Percentiles rank a stretch among this genome's conserved stretches.
These are phyloP conservation scores for Dillenia suffruticosa DNA, from an alignment of 164 flowering plant species.

Conservation along the genomic window DNA sequence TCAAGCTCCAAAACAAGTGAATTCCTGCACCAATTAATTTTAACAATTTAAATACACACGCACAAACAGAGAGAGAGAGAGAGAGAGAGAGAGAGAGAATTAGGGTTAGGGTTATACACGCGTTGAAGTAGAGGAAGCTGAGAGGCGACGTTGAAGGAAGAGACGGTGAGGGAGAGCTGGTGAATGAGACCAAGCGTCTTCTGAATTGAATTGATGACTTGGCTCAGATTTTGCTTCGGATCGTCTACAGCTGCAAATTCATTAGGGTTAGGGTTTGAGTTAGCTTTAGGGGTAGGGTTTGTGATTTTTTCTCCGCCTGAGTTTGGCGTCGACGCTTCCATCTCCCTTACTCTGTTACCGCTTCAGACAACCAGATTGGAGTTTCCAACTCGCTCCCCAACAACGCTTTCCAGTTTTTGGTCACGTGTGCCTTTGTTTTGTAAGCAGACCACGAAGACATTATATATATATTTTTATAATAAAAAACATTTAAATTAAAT, in stretches of 20 bases:
- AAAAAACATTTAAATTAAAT: too few relatives aligned
- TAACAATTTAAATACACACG: not conserved
- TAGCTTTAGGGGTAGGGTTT: too few relatives aligned
- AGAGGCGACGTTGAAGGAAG: constrained; percentile 77
- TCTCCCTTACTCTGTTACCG: constrained; percentile 1
- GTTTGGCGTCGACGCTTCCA: not conserved
- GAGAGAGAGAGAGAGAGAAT: not conserved
- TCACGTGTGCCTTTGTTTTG: too few relatives aligned
- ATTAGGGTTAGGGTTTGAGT: too few relatives aligned
- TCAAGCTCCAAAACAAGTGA: constrained; percentile 71
- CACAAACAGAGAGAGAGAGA: not conserved
- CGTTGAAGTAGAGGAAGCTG: constrained; percentile 92
- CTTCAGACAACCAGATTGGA: too few relatives aligned
- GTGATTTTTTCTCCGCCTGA: too few relatives aligned
- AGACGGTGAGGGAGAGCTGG: constrained; percentile 88
- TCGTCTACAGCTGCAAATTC: constrained; percentile 35
- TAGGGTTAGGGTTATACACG: constrained; percentile 34
- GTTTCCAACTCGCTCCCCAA: too few relatives aligned
- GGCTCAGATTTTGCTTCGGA: constrained; percentile 70
- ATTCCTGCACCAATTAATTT: constrained; percentile 41
- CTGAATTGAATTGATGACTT: constrained; percentile 69
- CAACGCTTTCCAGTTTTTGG: too few relatives aligned
- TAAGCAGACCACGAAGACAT: too few relatives aligned
- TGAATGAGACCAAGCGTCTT: constrained; percentile 82
- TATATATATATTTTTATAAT: too few relatives aligned